Base-by-base conservation (phyloP, 2,329 filamentous ascomycete genomes). In the Mollisiaceae sp. region DNA sequence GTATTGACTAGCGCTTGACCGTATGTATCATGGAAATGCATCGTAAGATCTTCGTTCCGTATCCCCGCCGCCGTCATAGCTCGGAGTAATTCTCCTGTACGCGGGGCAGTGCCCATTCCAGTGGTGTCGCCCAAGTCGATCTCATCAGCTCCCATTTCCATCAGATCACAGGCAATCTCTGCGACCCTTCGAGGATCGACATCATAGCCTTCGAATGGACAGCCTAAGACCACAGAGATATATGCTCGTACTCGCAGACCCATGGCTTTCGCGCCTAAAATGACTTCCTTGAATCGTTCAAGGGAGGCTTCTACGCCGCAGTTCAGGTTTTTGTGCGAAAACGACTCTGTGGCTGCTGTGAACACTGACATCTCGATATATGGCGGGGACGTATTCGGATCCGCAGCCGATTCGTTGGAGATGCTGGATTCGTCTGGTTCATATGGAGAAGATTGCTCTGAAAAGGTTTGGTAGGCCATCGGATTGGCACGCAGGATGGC, bases 1-100 rank as follows among this genome's bases (percentile, higher is more conserved):
- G 89, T 89, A 75, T 96, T 96, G 8, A 93, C 89, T n/a, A 94
- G 81, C 1, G 92, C 92, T 80, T 93, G 90, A 0, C 92, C 92
- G 75, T 93, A 94, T 0, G 93, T 96, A 75, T 97, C 92, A 77
- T 97, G 93, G 74, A 96, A 94, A 78, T 97, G 93, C 80, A 94
- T 88, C 0, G 91, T 91, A 12, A 96, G 79, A 72, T 91, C 89
- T 72, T 89, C 86, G 62, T 84, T 85, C 22, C 89, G 83, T 20
- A 96, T 84, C 0, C 89, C 90, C 1, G 90, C 90, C 1, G 87
- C 84, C 9, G 82, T 78, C 78, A 93, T 80, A 63, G 88, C 88
- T 69, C 83, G 83, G 65, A 93, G 81, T 56, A 93, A 80, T 63
- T 86, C 85, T 63, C 82, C 80, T 2, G 90, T 92, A 63, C 87